A percentile compares a stretch with the other conserved stretches of the same genome.
Conservation (phyloP, 805 yeast genomes). For the Nakazawaea pomicola region DNA sequence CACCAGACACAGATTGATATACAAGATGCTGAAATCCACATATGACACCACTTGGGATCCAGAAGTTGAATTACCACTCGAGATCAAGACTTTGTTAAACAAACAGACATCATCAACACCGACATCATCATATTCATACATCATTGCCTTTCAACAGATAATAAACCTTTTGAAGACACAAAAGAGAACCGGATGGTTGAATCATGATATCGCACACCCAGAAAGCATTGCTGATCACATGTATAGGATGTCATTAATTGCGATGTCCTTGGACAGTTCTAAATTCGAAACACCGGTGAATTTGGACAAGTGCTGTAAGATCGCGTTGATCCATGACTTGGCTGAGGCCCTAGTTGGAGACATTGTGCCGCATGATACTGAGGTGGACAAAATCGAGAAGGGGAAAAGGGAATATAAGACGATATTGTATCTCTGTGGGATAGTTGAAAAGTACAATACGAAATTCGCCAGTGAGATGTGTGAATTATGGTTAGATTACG, state of each 20-base stretch:
- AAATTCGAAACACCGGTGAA: slow-evolving; percentile 41
- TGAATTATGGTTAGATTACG: slow-evolving; percentile 85
- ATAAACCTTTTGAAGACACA: slow-evolving; percentile 70
- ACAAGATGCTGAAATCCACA: slow-evolving; percentile 14
- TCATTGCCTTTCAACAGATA: slow-evolving; percentile 44
- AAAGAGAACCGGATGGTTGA: slow-evolving; percentile 92
- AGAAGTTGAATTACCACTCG: slow-evolving; percentile 34
- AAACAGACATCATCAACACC: too few species aligned
- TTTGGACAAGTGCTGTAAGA: slow-evolving; percentile 68
- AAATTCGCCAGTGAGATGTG: slow-evolving; percentile 58
- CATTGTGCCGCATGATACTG: slow-evolving; percentile 73
- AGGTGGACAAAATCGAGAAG: slow-evolving; percentile 70
- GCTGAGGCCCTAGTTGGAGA: slow-evolving; percentile 95
- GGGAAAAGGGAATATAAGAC: slow-evolving; percentile 76
- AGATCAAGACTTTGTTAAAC: slow-evolving; percentile 26
- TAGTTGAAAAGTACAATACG: slow-evolving; percentile 62
- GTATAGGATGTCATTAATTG: slow-evolving; percentile 86
- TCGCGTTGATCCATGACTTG: slow-evolving; percentile 88
- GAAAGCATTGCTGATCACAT: slow-evolving; percentile 90
- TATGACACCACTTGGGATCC: slow-evolving; percentile 37
- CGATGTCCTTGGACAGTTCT: slow-evolving; percentile 44
- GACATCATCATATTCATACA: slow-evolving; percentile 21
- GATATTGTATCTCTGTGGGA: slow-evolving; percentile 55
- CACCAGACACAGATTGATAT: too few species aligned
- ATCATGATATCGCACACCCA: slow-evolving; percentile 49